A percentile compares a stretch with the other conserved stretches of the same genome.
Evolutionary conservation across 805 yeast species (phyloP).

Genomic region (Kodamaea sagamina): DNA sequence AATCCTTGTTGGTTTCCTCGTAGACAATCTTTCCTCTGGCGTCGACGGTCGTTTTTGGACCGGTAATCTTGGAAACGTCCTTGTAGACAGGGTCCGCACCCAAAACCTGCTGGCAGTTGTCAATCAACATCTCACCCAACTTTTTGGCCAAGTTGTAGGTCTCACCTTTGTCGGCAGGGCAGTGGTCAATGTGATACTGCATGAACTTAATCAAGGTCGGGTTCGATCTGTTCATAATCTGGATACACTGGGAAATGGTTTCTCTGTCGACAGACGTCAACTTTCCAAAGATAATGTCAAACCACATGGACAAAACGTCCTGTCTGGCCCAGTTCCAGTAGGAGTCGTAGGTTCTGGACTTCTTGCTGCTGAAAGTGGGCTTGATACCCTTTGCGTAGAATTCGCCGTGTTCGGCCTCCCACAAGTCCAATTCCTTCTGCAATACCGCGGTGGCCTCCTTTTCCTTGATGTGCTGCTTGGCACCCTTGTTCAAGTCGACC

Average conservation of each 20-base stretch:
- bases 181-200: slow-evolving; percentile 87
- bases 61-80: slow-evolving; percentile 92
- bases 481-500: slow-evolving; percentile 88
- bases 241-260: slow-evolving; percentile 93
- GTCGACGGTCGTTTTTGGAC: slow-evolving; percentile 88
- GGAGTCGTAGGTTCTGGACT: slow-evolving; percentile 95
- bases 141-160: slow-evolving; percentile 88
- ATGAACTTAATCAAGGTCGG: slow-evolving; percentile 91
- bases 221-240: slow-evolving; percentile 96
- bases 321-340: slow-evolving; percentile 99
- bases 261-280: slow-evolving; percentile 90
- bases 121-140: slow-evolving; percentile 91
- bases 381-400: slow-evolving; percentile 88
- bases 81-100: slow-evolving; percentile 88
- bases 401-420: slow-evolving; percentile 86
- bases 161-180: slow-evolving; percentile 82
- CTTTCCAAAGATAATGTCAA: slow-evolving; percentile 93
- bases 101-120: slow-evolving; percentile 87
- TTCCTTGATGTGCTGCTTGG: slow-evolving; percentile 76
- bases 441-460: slow-evolving; percentile 81
- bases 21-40: slow-evolving; percentile 84
- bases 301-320: slow-evolving; percentile 90
- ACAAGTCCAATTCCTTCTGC: slow-evolving; percentile 88
- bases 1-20: slow-evolving; percentile 82
- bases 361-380: slow-evolving; percentile 86